Percentiles rank a stretch among this genome's conserved stretches.
Conservation (phyloP, 2,329 filamentous ascomycete species). For the Graphilbum sp. region DNA sequence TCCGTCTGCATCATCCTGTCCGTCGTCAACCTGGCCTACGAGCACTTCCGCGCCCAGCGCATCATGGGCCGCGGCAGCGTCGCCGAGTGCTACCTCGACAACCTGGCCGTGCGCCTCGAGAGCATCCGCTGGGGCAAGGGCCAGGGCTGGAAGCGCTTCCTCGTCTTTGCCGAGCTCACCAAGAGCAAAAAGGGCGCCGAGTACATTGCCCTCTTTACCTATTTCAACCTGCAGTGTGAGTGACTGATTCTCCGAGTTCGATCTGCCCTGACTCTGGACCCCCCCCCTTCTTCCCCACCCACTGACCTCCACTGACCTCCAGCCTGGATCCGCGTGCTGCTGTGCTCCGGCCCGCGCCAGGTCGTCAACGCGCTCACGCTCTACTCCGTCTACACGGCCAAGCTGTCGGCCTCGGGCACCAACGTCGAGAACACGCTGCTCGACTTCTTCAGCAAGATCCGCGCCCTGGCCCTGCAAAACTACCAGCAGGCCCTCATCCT, state of each 20-base stretch:
- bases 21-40: conserved; percentile 63
- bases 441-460: conserved; percentile 73
- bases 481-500: conserved; percentile 69
- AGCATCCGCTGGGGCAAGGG: conserved; percentile 59
- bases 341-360: conserved; percentile 86
- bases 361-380: conserved; percentile 81
- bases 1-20: conserved; percentile 82
- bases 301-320: too few relatives aligned
- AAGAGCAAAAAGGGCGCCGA: conserved; percentile 83
- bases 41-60: conserved; percentile 62
- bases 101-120: conserved; percentile 68
- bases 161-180: conserved; percentile 84
- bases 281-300: too few relatives aligned
- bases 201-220: conserved; percentile 80
- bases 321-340: conserved; percentile 77
- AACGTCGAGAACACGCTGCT: conserved; percentile 46
- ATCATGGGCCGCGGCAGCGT: conserved; percentile 77
- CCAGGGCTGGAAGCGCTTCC: conserved; percentile 71
- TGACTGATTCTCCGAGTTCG: conserved; percentile 1
- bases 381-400: conserved; percentile 63
- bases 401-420: conserved; percentile 44
- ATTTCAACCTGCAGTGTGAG: conserved; percentile 57
- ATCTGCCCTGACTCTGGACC: neutral
- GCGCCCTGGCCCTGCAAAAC: conserved; percentile 53
- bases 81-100: conserved; percentile 82